Conservation (phyloP, 2,329 filamentous ascomycete species). For the Sarocladium oryzae region DNA sequence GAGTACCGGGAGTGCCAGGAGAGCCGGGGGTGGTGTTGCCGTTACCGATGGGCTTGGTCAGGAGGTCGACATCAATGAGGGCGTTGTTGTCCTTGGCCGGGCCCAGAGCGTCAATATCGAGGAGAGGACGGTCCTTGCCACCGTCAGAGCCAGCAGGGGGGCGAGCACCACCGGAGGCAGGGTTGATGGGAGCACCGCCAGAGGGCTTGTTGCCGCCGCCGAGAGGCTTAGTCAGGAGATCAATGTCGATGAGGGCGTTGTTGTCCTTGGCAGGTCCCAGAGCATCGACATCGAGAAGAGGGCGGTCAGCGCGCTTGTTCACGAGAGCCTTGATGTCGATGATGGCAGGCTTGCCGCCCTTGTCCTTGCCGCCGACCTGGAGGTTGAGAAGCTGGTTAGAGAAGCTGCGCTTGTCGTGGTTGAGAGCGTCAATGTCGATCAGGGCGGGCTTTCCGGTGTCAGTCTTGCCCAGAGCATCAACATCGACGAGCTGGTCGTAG, state of each 20-base stretch:
- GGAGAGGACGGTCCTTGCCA: not conserved
- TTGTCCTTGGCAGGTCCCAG: constrained; percentile 2
- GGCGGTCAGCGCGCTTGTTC: constrained; percentile 7
- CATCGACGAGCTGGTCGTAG: constrained; percentile 2
- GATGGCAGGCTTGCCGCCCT: constrained; percentile 10
- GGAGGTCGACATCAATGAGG: constrained; percentile 8
- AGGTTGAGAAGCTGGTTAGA: constrained; percentile 11
- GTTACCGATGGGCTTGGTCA: not conserved
- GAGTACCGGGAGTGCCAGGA: not conserved
- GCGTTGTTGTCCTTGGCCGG: constrained; percentile 1
- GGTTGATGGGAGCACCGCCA: not conserved
- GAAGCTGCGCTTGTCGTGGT: not conserved
- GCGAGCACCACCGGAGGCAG: not conserved
- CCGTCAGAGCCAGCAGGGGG: no score
- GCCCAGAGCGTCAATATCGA: constrained; percentile 1
- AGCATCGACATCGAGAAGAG: not conserved
- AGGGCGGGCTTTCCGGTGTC: constrained; percentile 10
- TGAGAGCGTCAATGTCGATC: constrained; percentile 14
- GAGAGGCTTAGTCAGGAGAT: constrained; percentile 8
- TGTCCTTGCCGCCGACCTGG: constrained; percentile 13
- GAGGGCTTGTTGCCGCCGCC: constrained; percentile 1
- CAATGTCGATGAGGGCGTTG: constrained; percentile 8
- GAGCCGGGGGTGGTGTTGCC: not conserved
- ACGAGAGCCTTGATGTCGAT: constrained; percentile 13
- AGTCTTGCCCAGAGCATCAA: constrained; percentile 11